phyloP scores from a whole-genome alignment of 768 basidiomycete genomes.

The Phallus indusiatus region DNA sequence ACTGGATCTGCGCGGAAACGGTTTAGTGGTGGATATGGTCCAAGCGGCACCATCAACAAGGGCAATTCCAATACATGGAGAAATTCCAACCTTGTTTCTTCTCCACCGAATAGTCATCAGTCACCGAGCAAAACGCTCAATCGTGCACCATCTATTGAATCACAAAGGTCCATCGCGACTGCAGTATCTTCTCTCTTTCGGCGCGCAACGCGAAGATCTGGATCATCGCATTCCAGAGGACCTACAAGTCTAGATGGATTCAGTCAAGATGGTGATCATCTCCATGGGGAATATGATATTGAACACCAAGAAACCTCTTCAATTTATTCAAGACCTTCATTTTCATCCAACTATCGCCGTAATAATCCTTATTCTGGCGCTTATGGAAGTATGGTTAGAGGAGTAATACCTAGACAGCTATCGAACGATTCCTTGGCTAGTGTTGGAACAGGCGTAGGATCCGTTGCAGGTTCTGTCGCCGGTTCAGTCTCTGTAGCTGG shows the following conservation, averaged over 20 bases:
- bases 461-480: slow-evolving; percentile 1
- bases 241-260: neutral
- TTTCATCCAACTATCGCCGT: neutral
- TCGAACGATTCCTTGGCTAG: slow-evolving; percentile 4
- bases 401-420: neutral
- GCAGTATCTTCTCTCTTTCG: slow-evolving; percentile 43
- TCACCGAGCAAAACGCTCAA: slow-evolving; percentile 16
- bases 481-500: neutral
- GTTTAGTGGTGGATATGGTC: neutral
- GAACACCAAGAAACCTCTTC: slow-evolving; percentile 7
- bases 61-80: neutral
- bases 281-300: neutral
- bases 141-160: slow-evolving; percentile 44
- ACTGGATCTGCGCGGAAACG: neutral
- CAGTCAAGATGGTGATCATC: neutral
- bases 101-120: slow-evolving; percentile 11
- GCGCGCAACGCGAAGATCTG: slow-evolving; percentile 30
- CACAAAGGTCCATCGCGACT: slow-evolving; percentile 43
- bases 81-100: slow-evolving; percentile 9
- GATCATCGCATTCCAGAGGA: slow-evolving; percentile 17
- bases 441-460: neutral
- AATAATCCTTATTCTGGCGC: neutral
- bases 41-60: slow-evolving; percentile 1
- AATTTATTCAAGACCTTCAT: slow-evolving; percentile 9
- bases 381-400: neutral